Conservation (phyloP, 768 basidiomycete species). For the Suillus americanus region DNA sequence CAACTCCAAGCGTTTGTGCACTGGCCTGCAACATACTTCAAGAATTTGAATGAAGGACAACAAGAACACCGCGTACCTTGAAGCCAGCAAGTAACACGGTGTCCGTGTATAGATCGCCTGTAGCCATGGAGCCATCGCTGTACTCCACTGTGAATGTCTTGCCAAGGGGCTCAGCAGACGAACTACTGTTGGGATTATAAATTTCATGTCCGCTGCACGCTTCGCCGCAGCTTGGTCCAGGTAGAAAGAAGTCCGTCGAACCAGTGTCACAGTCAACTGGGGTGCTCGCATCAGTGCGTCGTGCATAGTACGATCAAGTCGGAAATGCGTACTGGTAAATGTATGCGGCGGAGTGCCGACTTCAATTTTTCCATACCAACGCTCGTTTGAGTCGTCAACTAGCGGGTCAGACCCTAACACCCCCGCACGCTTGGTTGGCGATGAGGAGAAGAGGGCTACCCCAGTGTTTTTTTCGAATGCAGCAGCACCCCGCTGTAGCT, state of each 20-base stretch:
- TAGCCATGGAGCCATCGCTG: constrained; percentile 42
- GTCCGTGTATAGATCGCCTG: constrained; percentile 40
- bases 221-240: constrained; percentile 24
- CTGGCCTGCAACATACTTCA: constrained; percentile 22
- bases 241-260: constrained; percentile 35
- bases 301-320: background rate
- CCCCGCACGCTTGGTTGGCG: background rate
- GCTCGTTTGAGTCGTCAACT: constrained; percentile 12
- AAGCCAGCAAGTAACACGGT: constrained; percentile 37
- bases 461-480: constrained; percentile 11
- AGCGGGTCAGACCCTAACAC: constrained; percentile 12
- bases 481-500: constrained; percentile 16
- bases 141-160: constrained; percentile 37
- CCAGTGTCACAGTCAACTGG: constrained; percentile 37
- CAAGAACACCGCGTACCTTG: constrained; percentile 17
- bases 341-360: constrained; percentile 23
- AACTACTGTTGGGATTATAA: constrained; percentile 35
- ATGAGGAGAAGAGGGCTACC: background rate
- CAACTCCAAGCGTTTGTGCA: constrained; percentile 24
- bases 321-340: constrained; percentile 19
- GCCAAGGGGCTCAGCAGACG: constrained; percentile 25
- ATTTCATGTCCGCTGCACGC: constrained; percentile 34
- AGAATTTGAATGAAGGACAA: background rate
- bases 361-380: constrained; percentile 26
- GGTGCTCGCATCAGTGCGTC: background rate